Evolutionary conservation across 805 yeast species (phyloP), one percentile per base, ranked within the genome.

Genomic region (Candida saitoana): DNA sequence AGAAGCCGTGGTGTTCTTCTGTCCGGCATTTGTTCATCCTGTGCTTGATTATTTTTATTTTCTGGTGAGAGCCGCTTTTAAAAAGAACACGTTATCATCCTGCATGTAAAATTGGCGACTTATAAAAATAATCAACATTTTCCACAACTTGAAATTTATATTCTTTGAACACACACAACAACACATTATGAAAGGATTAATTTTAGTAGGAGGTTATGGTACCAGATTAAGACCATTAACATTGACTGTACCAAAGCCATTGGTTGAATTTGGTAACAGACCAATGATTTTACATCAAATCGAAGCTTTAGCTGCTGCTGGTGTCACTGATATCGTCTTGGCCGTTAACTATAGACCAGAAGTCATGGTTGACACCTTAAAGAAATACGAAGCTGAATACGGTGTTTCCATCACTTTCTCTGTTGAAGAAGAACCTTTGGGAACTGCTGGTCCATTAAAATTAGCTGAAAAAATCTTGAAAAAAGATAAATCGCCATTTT

Each of bases 331-430:
- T 70, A 90, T 93, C 57, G 99, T 93, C 35, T 74, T 93, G 57
- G 99, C 99, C 48, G 99, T 93, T 56, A 93, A 93, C 82, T 93
- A 93, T 82, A 85, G 96, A 71, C 99, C 99, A 48, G 99, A 93
- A 76, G 96, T 89, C 53, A 93, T 93, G 99, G 98, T 91, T 52
- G 82, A 86, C 55, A 84, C 98, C 48, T 79, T 93, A 62, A 78
- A 93, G 73, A 81, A 90, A 72, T 93, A 91, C 79, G 98, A 93
- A 75, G 74, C 83, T 63, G 88, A 83, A 69, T 93, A 87, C 71
- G 97, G 96, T 67, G 96, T 93, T 52, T 74, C 76, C 57, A 93
- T 93, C 72, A 89, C 97, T 43, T 93, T 95, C 74, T 88, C 96
- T 47, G 97, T 93, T 54, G 99, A 93, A 77, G 93, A 91, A 65